phyloP scores from a whole-genome alignment of 768 basidiomycete genomes.

The Rubroboletus satanas region DNA sequence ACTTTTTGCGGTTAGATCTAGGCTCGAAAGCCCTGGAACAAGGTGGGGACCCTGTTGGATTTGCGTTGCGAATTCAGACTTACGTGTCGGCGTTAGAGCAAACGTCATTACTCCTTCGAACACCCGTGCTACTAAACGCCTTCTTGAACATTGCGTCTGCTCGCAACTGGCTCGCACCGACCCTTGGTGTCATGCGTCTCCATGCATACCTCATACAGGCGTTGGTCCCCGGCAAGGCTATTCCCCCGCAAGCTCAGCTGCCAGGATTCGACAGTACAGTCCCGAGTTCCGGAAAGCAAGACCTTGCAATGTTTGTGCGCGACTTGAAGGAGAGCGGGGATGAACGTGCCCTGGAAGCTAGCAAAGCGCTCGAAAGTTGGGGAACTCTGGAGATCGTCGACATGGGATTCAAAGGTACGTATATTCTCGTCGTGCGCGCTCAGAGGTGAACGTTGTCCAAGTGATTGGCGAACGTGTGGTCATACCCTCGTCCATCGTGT shows the following conservation, averaged over 20 bases:
- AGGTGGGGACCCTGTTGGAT: constrained; percentile 44
- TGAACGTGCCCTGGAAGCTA: constrained; percentile 23
- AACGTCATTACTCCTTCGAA: constrained; percentile 62
- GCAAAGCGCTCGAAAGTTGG: constrained; percentile 67
- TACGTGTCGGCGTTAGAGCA: constrained; percentile 53
- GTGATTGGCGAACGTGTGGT: constrained; percentile 90
- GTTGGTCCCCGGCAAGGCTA: constrained; percentile 51
- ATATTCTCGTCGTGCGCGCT: background rate
- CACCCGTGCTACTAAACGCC: constrained; percentile 70
- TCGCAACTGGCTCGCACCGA: constrained; percentile 85
- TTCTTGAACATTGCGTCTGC: constrained; percentile 78
- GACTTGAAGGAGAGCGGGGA: constrained; percentile 18
- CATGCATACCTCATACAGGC: constrained; percentile 86
- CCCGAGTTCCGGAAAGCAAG: constrained; percentile 24
- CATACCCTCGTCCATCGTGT: constrained; percentile 85
- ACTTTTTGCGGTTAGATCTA: constrained; percentile 69
- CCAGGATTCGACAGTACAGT: constrained; percentile 58
- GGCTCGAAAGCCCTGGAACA: constrained; percentile 48
- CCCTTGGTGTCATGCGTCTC: constrained; percentile 74
- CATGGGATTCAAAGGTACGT: constrained; percentile 79
- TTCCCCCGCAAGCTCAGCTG: constrained; percentile 62
- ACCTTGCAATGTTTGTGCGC: constrained; percentile 16
- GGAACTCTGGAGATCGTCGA: constrained; percentile 75
- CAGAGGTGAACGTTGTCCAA: constrained; percentile 27
- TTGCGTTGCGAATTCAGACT: background rate